Percentiles rank a stretch among this genome's conserved stretches.
Evolutionary conservation across 371 early-diverging fungal genomes (phyloP).

Genomic region (Syncephalis plumigaleata): DNA sequence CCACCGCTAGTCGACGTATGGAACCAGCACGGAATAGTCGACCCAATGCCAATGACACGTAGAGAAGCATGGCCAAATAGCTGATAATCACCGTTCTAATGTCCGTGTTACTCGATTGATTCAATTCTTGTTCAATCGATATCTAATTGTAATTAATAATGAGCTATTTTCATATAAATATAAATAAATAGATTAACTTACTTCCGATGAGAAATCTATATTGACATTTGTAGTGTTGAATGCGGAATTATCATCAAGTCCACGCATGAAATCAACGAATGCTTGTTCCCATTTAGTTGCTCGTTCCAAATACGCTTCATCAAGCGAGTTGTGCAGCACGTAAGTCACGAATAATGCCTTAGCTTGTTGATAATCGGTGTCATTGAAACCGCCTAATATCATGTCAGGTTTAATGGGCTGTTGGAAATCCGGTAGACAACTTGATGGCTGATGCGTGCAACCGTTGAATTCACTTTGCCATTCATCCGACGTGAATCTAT

Average conservation of each 20-base stretch:
- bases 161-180: background rate
- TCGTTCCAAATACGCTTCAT: constrained; percentile 13
- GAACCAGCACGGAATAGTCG: constrained; percentile 9
- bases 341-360: constrained; percentile 45
- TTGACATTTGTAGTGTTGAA: constrained; percentile 19
- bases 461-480: constrained; percentile 24
- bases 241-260: constrained; percentile 10
- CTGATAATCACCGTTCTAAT: constrained; percentile 36
- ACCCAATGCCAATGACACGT: constrained; percentile 50
- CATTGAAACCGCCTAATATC: constrained; percentile 41
- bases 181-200: constrained; percentile 7
- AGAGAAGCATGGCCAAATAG: constrained; percentile 56
- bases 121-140: constrained; percentile 46
- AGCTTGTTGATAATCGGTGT: constrained; percentile 19
- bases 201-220: constrained; percentile 50
- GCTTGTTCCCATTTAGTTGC: constrained; percentile 47
- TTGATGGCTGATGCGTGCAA: constrained; percentile 31
- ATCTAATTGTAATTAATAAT: constrained; percentile 10
- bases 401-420: constrained; percentile 52
- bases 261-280: constrained; percentile 20
- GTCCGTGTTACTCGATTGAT: constrained; percentile 48
- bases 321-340: constrained; percentile 39
- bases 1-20: constrained; percentile 28
- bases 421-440: constrained; percentile 41
- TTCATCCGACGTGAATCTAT: constrained; percentile 19